A percentile compares a stretch with the other conserved stretches of the same genome.
phyloP scores from a whole-genome alignment of 495 filamentous ascomycete species.

The Pseudoneurospora amorphoporcata region DNA sequence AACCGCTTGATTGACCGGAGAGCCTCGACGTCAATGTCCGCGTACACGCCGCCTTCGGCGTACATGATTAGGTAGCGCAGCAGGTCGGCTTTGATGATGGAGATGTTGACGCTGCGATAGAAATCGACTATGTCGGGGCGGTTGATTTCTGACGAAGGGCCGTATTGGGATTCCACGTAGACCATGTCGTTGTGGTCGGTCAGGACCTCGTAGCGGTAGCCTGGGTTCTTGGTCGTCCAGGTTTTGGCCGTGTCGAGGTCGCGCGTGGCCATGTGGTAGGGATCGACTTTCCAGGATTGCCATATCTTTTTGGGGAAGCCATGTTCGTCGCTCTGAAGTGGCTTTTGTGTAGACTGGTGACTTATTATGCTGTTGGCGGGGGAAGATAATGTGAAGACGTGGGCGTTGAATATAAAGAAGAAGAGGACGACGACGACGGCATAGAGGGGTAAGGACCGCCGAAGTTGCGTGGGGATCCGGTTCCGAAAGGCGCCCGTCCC shows the following conservation, averaged over 20 bases:
- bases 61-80: slow-evolving; percentile 47
- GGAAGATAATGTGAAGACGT: slow-evolving; percentile 12
- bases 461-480: slow-evolving; percentile 22
- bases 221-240: slow-evolving; percentile 48
- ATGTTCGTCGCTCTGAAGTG: neutral
- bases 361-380: neutral
- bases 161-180: slow-evolving; percentile 48
- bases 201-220: slow-evolving; percentile 49
- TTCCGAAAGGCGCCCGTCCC: slow-evolving; percentile 10
- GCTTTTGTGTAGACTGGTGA: slow-evolving; percentile 1
- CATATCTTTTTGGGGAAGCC: slow-evolving; percentile 37
- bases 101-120: slow-evolving; percentile 41
- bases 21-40: slow-evolving; percentile 46
- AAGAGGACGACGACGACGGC: slow-evolving; percentile 17
- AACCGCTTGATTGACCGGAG: slow-evolving; percentile 36
- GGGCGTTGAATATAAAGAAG: slow-evolving; percentile 28
- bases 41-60: slow-evolving; percentile 44
- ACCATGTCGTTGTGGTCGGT: slow-evolving; percentile 47
- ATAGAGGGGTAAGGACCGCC: slow-evolving; percentile 18
- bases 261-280: slow-evolving; percentile 42
- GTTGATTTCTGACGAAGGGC: slow-evolving; percentile 39
- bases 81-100: slow-evolving; percentile 51
- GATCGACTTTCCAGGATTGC: slow-evolving; percentile 54
- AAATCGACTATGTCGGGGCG: slow-evolving; percentile 47
- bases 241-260: slow-evolving; percentile 39